Evolutionary conservation across 441 rosid genomes (phyloP).

Genomic region (Biscutella auriculata): DNA sequence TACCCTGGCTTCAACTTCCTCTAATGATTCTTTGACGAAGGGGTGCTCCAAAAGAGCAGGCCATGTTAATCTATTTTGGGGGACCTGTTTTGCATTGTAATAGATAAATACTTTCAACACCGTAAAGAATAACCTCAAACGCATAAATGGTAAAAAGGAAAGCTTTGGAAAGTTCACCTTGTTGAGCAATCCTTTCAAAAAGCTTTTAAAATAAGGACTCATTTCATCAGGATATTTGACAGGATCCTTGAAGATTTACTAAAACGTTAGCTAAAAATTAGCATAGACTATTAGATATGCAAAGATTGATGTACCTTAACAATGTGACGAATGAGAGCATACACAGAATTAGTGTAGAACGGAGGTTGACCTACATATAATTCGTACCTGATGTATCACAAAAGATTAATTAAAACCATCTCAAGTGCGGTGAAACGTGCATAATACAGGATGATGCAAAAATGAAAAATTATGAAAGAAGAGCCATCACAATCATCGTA

Average conservation of each 20-base stretch:
- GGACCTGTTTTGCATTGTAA: slow-evolving; percentile 48
- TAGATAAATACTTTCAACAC: slow-evolving; percentile 1
- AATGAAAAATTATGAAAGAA: background rate
- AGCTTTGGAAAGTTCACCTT: slow-evolving; percentile 39
- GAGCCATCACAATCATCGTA: background rate
- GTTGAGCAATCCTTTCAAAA: slow-evolving; percentile 86
- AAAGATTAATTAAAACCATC: slow-evolving; percentile 2
- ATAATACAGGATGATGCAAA: slow-evolving; percentile 1
- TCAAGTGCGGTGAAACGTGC: slow-evolving; percentile 5
- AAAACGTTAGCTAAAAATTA: slow-evolving; percentile 27
- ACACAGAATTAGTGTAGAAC: slow-evolving; percentile 93
- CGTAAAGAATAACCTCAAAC: slow-evolving; percentile 1
- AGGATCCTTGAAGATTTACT: slow-evolving; percentile 58
- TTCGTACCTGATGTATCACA: slow-evolving; percentile 58
- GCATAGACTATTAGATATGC: slow-evolving; percentile 7
- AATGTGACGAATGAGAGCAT: slow-evolving; percentile 92
- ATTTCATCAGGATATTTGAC: slow-evolving; percentile 92
- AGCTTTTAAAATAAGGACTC: slow-evolving; percentile 79
- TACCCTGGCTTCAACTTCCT: slow-evolving; percentile 71
- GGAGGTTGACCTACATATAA: slow-evolving; percentile 96
- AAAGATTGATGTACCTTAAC: slow-evolving; percentile 52
- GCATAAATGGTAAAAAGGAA: background rate
- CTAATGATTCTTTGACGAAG: slow-evolving; percentile 65
- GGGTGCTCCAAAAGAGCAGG: slow-evolving; percentile 94
- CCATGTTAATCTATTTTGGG: slow-evolving; percentile 88